Base-by-base conservation (phyloP, 192 early-diverging fungal genomes). In the Gigaspora rosea region DNA sequence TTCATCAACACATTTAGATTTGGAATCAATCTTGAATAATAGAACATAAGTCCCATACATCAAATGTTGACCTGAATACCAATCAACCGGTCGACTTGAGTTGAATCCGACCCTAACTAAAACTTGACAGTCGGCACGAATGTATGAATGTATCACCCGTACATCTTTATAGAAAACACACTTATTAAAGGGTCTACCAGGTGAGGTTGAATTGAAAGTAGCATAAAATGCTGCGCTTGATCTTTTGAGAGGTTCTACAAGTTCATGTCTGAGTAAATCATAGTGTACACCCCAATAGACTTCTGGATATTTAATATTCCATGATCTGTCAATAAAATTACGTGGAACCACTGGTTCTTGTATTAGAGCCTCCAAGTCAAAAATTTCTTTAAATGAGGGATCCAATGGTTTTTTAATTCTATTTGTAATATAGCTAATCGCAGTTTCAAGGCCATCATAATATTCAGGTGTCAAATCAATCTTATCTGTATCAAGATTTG, bases 181-280 rank as follows among this genome's bases (percentile, higher is more conserved):
- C 13, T 69, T 50, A 10, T 46, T 20, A 27, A 69, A 69, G 1
- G 67, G 35, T 6, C 7, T 41, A 41, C 41, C 41, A 41, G 41
- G 41, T 41, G 7, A 41, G 2, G 41, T 41, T 16, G 67, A 69
- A 69, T 27, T 10, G 20, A 12, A 11, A 20, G 12, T 12, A 69
- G 41, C 49, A 27, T 46, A 22, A 11, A 46, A 69, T 8, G 67
- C 22, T 18, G 46, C n/a, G 49, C 41, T 46, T 7, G 67, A n/a
- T 9, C 49, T 69, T 22, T 69, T 67, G 6, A 76, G 74, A 12
- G 69, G 67, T 10, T 76, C 74, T 18, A 76, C 16, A 35, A 76
- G 18, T 16, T 76, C 74, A 50, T 33, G 41, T 15, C 74, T 48
- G 27, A 76, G 63, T 35, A 76, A 56, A 49, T 48, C 22, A 46